Base-by-base conservation (phyloP, 2,329 filamentous ascomycete species). In the Tolypocladium capitatum region DNA sequence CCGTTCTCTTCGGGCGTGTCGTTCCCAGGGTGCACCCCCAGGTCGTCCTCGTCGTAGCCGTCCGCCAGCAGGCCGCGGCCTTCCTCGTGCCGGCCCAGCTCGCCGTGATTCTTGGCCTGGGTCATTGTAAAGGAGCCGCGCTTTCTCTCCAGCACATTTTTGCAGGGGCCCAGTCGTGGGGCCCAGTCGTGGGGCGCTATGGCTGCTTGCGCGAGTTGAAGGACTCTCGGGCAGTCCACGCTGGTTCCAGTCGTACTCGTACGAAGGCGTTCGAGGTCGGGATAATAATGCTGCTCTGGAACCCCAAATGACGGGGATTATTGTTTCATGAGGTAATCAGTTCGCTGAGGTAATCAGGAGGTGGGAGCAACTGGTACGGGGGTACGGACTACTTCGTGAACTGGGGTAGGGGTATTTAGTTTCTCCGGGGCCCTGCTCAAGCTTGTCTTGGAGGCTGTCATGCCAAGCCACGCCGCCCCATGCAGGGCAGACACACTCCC, bases 51-150 rank as follows among this genome's bases (percentile, higher is more conserved):
- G n/a, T 55, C 55, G 16, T 56, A 52, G 13, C 57, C 56, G 46
- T 54, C 56, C 49, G 50, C 54, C 45, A 65, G 49, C 48, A 66
- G 62, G 46, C 61, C 60, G 41, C 55, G 56, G 53, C 57, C 62
- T 51, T 66, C 64, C 46, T 61, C 60, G 51, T 59, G 55, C 43
- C 55, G 52, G 45, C 55, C 60, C 46, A 57, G 55, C 50, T 58
- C 50, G 58, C 56, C 57, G 56, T 59, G 50, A 52, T 53, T 57
- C 53, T 55, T 58, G 59, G 56, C 56, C 49, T 57, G 59, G 50
- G 57, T 59, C 63, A 66, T 66, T 56, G 54, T 63, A 46, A 48
- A 41, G 49, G 51, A 53, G 54, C 33, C 27, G 42, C 28, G 33
- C 42, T 36, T 31, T 41, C 42, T 52, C 48, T 42, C 43, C 48